Percentiles rank a stretch among this genome's conserved stretches.
These are phyloP conservation scores for Capsicum rhomboideum DNA, from an alignment of 257 asterid species.

Conservation along the genomic window DNA sequence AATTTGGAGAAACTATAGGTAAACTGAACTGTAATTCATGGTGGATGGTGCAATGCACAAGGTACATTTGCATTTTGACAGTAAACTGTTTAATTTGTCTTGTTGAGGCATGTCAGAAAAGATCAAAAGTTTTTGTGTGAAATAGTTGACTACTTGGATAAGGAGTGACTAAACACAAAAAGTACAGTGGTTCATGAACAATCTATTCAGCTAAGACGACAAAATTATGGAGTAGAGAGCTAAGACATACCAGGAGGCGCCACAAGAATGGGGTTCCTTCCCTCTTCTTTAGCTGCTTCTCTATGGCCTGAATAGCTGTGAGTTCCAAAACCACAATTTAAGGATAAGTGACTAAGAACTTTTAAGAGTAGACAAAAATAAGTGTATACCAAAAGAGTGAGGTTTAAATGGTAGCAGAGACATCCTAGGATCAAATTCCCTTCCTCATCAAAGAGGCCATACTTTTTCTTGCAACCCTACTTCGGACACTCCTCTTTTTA, in stretches of 20 bases:
- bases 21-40: not conserved
- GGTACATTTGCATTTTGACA: not conserved
- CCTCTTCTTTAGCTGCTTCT: slow-evolving; percentile 65
- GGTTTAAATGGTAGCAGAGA: not conserved
- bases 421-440: not conserved
- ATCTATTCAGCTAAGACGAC: not conserved
- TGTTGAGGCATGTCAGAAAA: not conserved
- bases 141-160: not conserved
- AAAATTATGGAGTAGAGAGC: not conserved
- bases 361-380: not conserved
- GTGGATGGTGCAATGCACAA: not conserved
- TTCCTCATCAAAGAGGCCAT: not conserved
- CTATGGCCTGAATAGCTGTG: slow-evolving; percentile 60
- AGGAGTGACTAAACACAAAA: not conserved
- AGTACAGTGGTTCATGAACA: not conserved
- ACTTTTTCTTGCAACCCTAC: not conserved
- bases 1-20: not conserved
- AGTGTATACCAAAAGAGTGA: not conserved
- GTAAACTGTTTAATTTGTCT: not conserved
- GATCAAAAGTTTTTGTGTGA: not conserved
- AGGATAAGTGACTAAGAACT: not conserved
- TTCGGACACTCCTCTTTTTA: not conserved
- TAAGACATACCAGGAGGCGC: slow-evolving; percentile 62
- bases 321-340: not conserved
- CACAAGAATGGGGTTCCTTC: slow-evolving; percentile 71